Base-by-base conservation (phyloP, 331 rosid genomes). In the Pyrus hybrid region DNA sequence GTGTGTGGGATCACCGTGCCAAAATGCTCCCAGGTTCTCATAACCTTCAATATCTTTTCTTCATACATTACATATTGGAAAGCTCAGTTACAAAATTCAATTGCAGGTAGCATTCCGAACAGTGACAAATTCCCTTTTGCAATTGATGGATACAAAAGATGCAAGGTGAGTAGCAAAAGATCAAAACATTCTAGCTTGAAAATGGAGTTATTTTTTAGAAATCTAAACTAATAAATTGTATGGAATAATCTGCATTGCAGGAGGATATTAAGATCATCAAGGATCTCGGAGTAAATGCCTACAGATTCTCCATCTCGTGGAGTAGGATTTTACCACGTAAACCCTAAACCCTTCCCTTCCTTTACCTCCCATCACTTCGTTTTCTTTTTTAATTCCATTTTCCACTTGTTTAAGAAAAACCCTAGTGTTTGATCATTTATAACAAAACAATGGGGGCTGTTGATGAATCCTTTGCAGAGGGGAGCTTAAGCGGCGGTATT, bases 1-100 rank as follows among this genome's bases (percentile, higher is more conserved):
- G 80, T 23, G 61, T 58, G 11, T 80, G 84, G 80, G 87, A 84
- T 73, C 57, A 25, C 3, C 28, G n/a, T 30, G 16, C 58, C 64
- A 4, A 35, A 49, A 60, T 1, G 5, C 17, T 2, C 13, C 67
- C 13, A 68, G 71, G 86, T 33, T 33, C 54, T 18, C 26, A 26
- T 4, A 28, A 37, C 26, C 45, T 53, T 0, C 54, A 28, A 8
- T 71, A 51, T 20, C 13, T 20, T 47, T 28, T 28, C 11, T 4
- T 58, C 63, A 21, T 10, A 58, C 4, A 22, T 58, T 21, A 22
- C 28, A 11, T 22, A 58, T 11, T 58, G 5, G 26, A 58, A 58
- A 9, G 4, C 13, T 58, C 13, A 3, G 4, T 26, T 17, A 47
- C 6, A 51, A 11, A 5, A 17, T 17, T 58, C 28, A 51, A 70